Conservation (phyloP, 169 alveolate species). For the Plasmodium blacklocki region DNA sequence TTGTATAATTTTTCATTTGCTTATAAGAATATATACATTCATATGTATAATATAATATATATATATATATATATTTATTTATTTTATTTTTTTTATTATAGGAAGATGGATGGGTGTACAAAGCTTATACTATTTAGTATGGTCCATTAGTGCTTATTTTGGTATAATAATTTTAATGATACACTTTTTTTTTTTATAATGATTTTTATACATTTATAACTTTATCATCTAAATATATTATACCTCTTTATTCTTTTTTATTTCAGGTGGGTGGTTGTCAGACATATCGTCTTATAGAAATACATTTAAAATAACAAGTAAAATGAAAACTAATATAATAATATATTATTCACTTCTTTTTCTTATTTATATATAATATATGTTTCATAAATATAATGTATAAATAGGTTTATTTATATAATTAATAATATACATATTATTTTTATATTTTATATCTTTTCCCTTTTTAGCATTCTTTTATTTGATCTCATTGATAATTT, state of each 20-base stretch:
- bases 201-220: neutral
- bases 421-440: neutral
- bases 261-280: slow-evolving; percentile 72
- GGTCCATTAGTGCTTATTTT: slow-evolving; percentile 73
- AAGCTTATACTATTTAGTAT: slow-evolving; percentile 62
- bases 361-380: neutral
- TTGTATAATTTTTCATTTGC: neutral
- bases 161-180: slow-evolving; percentile 19
- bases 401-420: too few relatives aligned
- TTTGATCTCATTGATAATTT: slow-evolving; percentile 49
- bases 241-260: neutral
- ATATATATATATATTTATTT: neutral
- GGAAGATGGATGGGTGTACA: slow-evolving; percentile 76
- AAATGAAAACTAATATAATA: neutral
- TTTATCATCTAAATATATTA: too few relatives aligned
- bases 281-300: slow-evolving; percentile 74
- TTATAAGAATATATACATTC: neutral
- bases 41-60: neutral
- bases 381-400: too few relatives aligned
- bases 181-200: neutral
- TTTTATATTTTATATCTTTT: neutral
- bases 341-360: neutral
- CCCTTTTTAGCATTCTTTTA: slow-evolving; percentile 41
- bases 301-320: slow-evolving; percentile 76
- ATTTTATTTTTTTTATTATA: slow-evolving; percentile 1